Evolutionary conservation across 208 protist genomes (phyloP), one percentile per base, ranked within the genome.

Genomic region (Acanthamoeba royreba): DNA sequence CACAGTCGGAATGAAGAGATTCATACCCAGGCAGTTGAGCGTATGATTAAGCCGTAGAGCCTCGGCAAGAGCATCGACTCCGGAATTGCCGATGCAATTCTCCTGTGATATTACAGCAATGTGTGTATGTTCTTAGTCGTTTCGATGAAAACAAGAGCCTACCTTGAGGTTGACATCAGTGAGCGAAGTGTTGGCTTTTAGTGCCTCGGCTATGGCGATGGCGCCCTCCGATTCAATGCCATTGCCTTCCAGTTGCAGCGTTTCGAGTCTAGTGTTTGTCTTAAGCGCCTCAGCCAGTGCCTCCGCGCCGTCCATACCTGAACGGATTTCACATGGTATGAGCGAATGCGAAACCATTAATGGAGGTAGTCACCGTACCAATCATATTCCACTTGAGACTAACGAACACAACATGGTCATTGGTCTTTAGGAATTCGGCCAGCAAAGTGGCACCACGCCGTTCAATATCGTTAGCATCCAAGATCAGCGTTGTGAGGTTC

Each of bases 361-460:
- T n/a, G 63, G 22, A 9, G 9, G 63, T n/a, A 35, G 28, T 74
- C 63, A 9, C 15, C 33, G 22, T 31, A 81, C 74, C 74, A 17
- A 85, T 85, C 43, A 46, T 85, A 43, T 85, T 85, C 74, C 74
- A 85, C 40, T 85, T 85, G 25, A 85, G 45, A 31, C 74, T 85
- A 28, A 85, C 28, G 25, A 22, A 85, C n/a, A 42, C 74, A 8
- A 85, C 45, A 25, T 53, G 45, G 11, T 53, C 40, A 43, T 85
- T 52, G 22, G 74, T 85, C n/a, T 47, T 85, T 35, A 85, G 74
- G n/a, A 52, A 46, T 11, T 25, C 33, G 25, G 74, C 38, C 13
- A 85, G 4, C 25, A 53, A 17, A 13, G 25, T 7, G 19, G 74
- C 74, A 49, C 74, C 74, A 3, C 38, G 43, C 38, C 45, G 43